Percentiles rank a stretch among this genome's conserved stretches.
Evolutionary conservation across 169 alveolate genomes (phyloP).

Genomic region (Plasmodium reichenowi): DNA sequence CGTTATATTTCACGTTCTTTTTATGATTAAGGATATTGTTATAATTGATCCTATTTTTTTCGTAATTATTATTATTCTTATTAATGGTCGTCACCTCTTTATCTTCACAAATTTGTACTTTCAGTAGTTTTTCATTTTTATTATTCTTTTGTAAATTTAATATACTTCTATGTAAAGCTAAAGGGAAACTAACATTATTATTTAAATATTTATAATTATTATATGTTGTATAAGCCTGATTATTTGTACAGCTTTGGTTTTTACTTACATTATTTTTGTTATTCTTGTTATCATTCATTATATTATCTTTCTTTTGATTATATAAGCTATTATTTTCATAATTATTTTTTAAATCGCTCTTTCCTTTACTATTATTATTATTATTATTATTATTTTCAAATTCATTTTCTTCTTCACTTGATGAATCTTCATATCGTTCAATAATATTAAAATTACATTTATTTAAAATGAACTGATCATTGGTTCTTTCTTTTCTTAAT

Average conservation of each 20-base stretch:
- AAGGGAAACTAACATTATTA: slow-evolving; percentile 35
- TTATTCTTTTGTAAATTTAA: slow-evolving; percentile 58
- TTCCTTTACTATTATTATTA: neutral
- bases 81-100: neutral
- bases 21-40: slow-evolving; percentile 55
- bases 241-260: neutral
- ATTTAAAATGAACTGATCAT: slow-evolving; percentile 24
- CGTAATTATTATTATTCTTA: slow-evolving; percentile 62
- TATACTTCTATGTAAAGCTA: slow-evolving; percentile 59
- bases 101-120: slow-evolving; percentile 13
- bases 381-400: neutral
- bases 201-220: neutral
- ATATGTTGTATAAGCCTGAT: neutral
- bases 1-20: neutral
- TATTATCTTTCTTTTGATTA: neutral
- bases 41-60: slow-evolving; percentile 48
- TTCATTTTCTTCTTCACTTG: slow-evolving; percentile 28
- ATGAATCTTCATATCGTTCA: slow-evolving; percentile 42
- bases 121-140: slow-evolving; percentile 20
- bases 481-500: slow-evolving; percentile 62
- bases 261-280: neutral
- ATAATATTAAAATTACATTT: slow-evolving; percentile 57
- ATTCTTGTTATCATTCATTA: neutral
- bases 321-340: neutral
- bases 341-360: neutral